These are phyloP conservation scores for Larix kaempferi DNA, from an alignment of 75 land plant genomes.

Conservation along the genomic window DNA sequence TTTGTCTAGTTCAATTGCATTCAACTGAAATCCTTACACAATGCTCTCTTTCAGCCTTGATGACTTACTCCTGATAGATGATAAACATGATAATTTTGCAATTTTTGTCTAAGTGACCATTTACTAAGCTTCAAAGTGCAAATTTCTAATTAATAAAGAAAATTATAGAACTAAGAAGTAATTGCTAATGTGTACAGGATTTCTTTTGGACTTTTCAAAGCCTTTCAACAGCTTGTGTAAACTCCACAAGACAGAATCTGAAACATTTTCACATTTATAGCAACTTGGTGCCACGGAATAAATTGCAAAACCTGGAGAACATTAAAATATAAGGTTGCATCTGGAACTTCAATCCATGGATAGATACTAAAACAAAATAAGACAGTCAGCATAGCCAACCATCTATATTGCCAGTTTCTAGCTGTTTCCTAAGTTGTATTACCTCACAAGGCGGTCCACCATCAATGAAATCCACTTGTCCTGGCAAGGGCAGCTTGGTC, in stretches of 20 bases:
- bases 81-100: too few relatives aligned
- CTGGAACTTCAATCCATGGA: background rate
- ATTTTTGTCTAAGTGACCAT: too few relatives aligned
- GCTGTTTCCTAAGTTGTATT: background rate
- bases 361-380: background rate
- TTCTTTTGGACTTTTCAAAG: background rate
- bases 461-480: conserved; percentile 89
- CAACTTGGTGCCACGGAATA: background rate
- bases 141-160: too few relatives aligned
- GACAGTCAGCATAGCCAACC: background rate
- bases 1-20: background rate
- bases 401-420: background rate
- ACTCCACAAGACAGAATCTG: background rate
- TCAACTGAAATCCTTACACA: too few relatives aligned
- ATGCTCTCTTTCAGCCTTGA: too few relatives aligned
- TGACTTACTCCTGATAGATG: too few relatives aligned
- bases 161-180: too few relatives aligned
- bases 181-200: too few relatives aligned
- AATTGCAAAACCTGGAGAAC: background rate
- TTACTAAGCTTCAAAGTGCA: too few relatives aligned
- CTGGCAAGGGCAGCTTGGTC: conserved; percentile 62
- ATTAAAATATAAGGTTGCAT: background rate
- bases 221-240: background rate
- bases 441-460: conserved; percentile 99
- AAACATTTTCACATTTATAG: background rate